Conservation (phyloP, 2,329 filamentous ascomycete species). For the Magnaporthales sp. region DNA sequence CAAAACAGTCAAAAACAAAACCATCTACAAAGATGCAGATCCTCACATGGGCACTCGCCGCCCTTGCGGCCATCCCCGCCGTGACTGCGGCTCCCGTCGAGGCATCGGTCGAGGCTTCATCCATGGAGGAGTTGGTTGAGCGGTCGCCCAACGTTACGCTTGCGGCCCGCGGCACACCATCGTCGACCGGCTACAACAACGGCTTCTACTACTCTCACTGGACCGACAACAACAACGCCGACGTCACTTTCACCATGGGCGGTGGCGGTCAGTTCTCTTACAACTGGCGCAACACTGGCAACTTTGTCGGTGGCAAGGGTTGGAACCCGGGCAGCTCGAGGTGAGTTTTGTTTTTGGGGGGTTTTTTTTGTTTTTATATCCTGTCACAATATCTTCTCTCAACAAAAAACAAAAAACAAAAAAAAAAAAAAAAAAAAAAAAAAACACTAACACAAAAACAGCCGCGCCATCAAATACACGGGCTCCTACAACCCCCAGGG, state of each 20-base stretch:
- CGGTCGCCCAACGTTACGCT: slow-evolving; percentile 1
- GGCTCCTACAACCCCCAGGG: slow-evolving; percentile 36
- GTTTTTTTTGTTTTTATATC: background rate
- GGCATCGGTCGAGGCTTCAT: background rate
- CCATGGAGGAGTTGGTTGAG: slow-evolving; percentile 2
- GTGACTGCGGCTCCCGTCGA: background rate
- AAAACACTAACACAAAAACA: background rate
- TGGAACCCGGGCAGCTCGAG: background rate
- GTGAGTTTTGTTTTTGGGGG: background rate
- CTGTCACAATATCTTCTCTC: background rate
- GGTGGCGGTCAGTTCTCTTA: slow-evolving; percentile 28
- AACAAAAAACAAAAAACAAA: background rate
- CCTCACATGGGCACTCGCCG: background rate
- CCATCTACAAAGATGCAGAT: background rate
- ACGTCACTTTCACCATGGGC: slow-evolving; percentile 34
- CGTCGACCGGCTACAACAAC: slow-evolving; percentile 15
- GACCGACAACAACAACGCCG: slow-evolving; percentile 18
- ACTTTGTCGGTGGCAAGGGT: slow-evolving; percentile 21
- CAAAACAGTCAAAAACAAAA: background rate
- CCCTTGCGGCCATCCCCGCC: background rate
- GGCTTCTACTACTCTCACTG: slow-evolving; percentile 38
- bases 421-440: background rate
- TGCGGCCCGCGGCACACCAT: background rate
- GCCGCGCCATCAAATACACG: slow-evolving; percentile 29
- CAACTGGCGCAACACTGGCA: slow-evolving; percentile 33